Percentiles rank a stretch among this genome's conserved stretches.
Conservation (phyloP, 1,139 yeast genomes). For the Protomyces lactucae-debilis region DNA sequence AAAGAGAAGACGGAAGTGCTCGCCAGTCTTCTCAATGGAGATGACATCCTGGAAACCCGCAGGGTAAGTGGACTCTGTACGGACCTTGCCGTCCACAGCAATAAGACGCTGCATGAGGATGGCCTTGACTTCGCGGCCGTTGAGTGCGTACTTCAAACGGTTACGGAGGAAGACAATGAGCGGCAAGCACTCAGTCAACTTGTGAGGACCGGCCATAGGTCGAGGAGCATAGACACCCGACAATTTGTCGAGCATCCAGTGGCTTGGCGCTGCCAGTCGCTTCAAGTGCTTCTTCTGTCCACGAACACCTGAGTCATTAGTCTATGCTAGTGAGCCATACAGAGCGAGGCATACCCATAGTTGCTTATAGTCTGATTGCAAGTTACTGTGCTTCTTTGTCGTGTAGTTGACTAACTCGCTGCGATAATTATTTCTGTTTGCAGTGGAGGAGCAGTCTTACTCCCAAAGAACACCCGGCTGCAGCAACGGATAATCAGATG, state of each 20-base stretch:
- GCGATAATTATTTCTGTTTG: too few relatives aligned
- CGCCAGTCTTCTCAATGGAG: constrained; percentile 94
- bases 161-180: constrained; percentile 96
- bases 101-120: constrained; percentile 99
- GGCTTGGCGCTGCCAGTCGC: constrained; percentile 99
- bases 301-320: constrained; percentile 2
- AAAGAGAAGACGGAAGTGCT: constrained; percentile 97
- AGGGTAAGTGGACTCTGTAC: constrained; percentile 98
- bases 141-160: constrained; percentile 98
- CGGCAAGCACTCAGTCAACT: constrained; percentile 98
- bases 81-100: constrained; percentile 97
- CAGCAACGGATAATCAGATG: background rate
- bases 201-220: constrained; percentile 99
- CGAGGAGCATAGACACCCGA: constrained; percentile 99
- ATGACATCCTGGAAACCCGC: constrained; percentile 99
- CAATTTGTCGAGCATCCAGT: constrained; percentile 99
- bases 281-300: constrained; percentile 82
- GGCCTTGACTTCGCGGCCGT: constrained; percentile 99
- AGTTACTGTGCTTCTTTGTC: background rate
- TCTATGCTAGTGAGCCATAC: background rate
- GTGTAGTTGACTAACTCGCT: background rate
- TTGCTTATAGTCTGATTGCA: too few relatives aligned
- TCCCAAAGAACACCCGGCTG: background rate
- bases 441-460: background rate
- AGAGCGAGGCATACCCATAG: too few relatives aligned